Base-by-base conservation (phyloP, 148 eudicot genomes). In the Fallopia convolvulus region DNA sequence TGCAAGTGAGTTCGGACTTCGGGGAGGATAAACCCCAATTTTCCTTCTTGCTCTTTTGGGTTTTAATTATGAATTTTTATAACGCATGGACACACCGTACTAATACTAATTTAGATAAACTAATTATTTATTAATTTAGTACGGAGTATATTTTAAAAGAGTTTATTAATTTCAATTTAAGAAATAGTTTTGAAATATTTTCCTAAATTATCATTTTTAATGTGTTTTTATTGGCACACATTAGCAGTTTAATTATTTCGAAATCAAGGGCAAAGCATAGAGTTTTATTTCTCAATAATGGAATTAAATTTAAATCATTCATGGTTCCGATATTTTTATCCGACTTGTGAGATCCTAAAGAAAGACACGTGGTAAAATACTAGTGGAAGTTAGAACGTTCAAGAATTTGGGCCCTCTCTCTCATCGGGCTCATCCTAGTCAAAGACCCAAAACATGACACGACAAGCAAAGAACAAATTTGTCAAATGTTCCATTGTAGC, bases 21-120 rank as follows among this genome's bases (percentile, higher is more conserved):
- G 70, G 72, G 36, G 72, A 39, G 32, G 72, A 68, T 68, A 68
- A 68, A 39, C 46, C 72, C 46, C 72, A 68, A 68, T 33, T 68
- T 39, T 26, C 30, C 72, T 68, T 63, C 15, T 8, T 4, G 5
- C 20, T 55, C 2, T 20, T 48, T 55, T 0, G 32, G 36, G 1
- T 36, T 52, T 58, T 58, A 58, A 68, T 63, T 63, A 13, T 68
- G 30, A 26, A 26, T 26, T 26, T 26, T 26, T 26, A 26, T 26
- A 26, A 26, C 30, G 30, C 30, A 26, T 26, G 30, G 30, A 26
- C 30, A 26, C 30, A 26, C 30, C 30, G 30, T 26, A 26, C 30
- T 26, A 26, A 26, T 26, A 26, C 30, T 26, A 26, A 26, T 26
- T 26, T 26, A 26, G 30, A 26, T 26, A 26, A 26, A 26, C 1